A percentile compares a stretch with the other conserved stretches of the same genome.
Conservation (phyloP, 108 stramenopile genomes). For the Fragilaria crotonensis region DNA sequence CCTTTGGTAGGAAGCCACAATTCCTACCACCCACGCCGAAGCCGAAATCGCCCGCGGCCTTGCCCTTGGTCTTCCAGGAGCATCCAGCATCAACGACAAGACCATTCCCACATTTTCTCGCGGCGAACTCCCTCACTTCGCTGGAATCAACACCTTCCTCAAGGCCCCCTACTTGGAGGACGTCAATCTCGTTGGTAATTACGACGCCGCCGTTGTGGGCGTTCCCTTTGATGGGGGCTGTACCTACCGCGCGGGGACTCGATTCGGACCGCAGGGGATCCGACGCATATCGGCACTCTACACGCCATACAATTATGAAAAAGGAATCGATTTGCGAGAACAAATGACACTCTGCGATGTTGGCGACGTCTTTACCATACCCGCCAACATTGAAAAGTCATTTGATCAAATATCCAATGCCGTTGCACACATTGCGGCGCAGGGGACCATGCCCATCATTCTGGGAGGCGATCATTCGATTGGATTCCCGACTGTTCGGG, state of each 20-base stretch:
- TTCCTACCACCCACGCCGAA: conserved; percentile 47
- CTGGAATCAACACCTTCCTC: conserved; percentile 79
- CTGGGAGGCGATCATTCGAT: conserved; percentile 81
- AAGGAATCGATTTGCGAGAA: conserved; percentile 76
- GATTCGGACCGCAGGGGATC: conserved; percentile 80
- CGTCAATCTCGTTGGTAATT: conserved; percentile 41
- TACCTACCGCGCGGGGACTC: conserved; percentile 72
- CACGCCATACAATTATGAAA: conserved; percentile 82
- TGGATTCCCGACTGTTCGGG: conserved; percentile 77
- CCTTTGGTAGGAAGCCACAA: conserved; percentile 60
- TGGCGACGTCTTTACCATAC: conserved; percentile 75
- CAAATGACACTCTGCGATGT: conserved; percentile 63
- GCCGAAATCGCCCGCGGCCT: conserved; percentile 41
- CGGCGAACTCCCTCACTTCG: conserved; percentile 79
- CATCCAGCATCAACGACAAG: conserved; percentile 64
- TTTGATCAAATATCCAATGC: conserved; percentile 85
- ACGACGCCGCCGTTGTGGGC: conserved; percentile 68
- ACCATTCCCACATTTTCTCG: conserved; percentile 72
- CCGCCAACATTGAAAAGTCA: conserved; percentile 78
- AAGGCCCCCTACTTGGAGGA: conserved; percentile 81
- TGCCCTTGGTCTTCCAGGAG: conserved; percentile 63
- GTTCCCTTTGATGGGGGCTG: conserved; percentile 83
- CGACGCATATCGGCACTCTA: conserved; percentile 70
- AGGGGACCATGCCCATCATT: conserved; percentile 75
- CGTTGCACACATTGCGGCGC: conserved; percentile 59